A percentile compares a stretch with the other conserved stretches of the same genome.
These are phyloP conservation scores for Trifolium repens DNA, from an alignment of 306 rosid species.

Conservation along the genomic window DNA sequence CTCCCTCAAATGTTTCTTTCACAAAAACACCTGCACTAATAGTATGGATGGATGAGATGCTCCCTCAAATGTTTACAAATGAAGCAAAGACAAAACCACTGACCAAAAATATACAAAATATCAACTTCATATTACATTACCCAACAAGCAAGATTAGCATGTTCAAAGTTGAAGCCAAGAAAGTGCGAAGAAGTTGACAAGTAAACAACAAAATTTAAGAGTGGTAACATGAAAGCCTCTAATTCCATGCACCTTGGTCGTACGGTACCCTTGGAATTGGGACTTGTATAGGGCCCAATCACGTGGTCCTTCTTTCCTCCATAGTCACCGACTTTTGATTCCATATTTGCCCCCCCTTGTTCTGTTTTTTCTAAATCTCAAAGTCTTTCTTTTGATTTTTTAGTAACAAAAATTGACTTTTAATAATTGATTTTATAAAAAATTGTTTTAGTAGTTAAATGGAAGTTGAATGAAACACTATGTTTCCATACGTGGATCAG, in stretches of 20 bases:
- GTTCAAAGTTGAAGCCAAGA: conserved; percentile 13
- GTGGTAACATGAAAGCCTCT: conserved; percentile 27
- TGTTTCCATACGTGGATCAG: too few relatives aligned
- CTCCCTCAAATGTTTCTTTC: conserved; percentile 24
- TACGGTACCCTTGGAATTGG: conserved; percentile 37
- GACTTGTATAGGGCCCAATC: conserved; percentile 34
- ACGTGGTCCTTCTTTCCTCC: conserved; percentile 43
- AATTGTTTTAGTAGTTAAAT: too few relatives aligned
- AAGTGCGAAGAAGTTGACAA: conserved; percentile 31
- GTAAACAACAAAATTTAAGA: conserved; percentile 18
- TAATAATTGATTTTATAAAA: too few relatives aligned
- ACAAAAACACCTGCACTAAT: conserved; percentile 33
- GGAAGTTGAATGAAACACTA: too few relatives aligned
- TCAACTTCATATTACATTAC: neutral
- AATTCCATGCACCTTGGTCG: conserved; percentile 12
- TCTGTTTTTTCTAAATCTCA: neutral
- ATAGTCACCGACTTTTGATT: neutral
- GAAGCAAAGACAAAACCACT: conserved; percentile 37
- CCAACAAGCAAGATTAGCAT: neutral
- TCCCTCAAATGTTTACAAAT: conserved; percentile 46
- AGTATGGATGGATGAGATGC: conserved; percentile 13
- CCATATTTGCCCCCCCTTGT: conserved; percentile 31
- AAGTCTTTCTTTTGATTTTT: neutral
- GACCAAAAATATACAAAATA: conserved; percentile 2
- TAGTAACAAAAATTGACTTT: too few relatives aligned